Evolutionary conservation across 257 asterid genomes (phyloP), one percentile per base, ranked within the genome.

Genomic region (Jacaranda mimosifolia): DNA sequence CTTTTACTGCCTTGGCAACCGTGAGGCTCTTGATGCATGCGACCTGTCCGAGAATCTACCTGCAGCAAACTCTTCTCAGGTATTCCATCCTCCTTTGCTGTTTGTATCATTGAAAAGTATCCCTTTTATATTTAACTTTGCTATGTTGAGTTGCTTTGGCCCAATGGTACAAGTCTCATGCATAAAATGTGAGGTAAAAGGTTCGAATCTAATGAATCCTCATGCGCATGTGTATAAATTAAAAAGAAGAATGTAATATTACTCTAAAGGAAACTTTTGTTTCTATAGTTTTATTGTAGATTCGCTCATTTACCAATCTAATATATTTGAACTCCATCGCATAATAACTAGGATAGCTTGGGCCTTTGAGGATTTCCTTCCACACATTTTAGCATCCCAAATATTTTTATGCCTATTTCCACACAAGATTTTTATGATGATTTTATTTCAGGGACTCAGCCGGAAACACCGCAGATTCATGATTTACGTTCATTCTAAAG

Each of bases 401-500:
- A 19, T 36, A 4, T 19, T 53, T 52, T 42, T 14, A 43, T 68
- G 48, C 17, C 9, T 56, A 45, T 5, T 65, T 53, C 13, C 39
- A 40, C 35, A n/a, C 26, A n/a, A 65, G 45, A 39, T 26, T 26
- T 26, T 26, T 46, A 42, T 64, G 36, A 43, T 82, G 59, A 36
- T 39, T 36, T 13, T 72, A 36, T 79, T 83, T 79, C 96, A 95
- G 99, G 99, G 94, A 39, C 87, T 85, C 14, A 79, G 97, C 78
- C 79, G 89, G 58, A 96, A 87, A 78, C 86, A 68, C 83, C 86
- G 99, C 1, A 91, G 99, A 82, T 95, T 95, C 87, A 95, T 95
- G 99, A 95, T 95, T 68, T 95, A 95, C 79, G 98, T 95, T 77
- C 99, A 95, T 83, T 95, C 99, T 1, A 95, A 95, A 84, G 99